Evolutionary conservation across 1,284 basidiomycete species (phyloP), one percentile per base, ranked within the genome.

Genomic region (Melampsora americana): DNA sequence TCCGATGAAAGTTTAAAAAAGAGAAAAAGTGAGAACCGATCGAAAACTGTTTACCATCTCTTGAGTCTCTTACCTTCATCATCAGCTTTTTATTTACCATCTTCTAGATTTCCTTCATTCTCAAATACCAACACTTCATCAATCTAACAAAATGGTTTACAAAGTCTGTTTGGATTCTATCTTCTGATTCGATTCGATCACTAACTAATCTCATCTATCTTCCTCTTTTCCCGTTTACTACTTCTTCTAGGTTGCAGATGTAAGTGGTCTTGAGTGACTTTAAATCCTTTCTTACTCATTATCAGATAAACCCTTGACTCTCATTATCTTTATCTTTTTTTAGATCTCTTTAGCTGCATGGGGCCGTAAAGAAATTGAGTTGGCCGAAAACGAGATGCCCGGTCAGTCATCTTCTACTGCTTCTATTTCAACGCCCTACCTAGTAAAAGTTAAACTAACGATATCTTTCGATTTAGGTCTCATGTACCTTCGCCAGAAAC

Each of bases 311-410:
- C n/a, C 12, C n/a, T 23, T 56, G 6, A 53, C 9, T 50, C 56
- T 68, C 9, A 64, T 61, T 28, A 28, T 44, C 23, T 42, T 35
- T 44, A n/a, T 39, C 18, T 11, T 56, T 35, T 35, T 23, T 26
- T 66, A 75, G 73, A 66, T 75, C 44, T 75, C 73, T 28, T 65
- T 75, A 26, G 73, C 73, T 83, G 92, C 93, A 79, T 95, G 93
- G 84, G 92, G 93, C 85, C 93, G 95, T 86, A 96, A 97, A 87
- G 95, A 97, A 87, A 92, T 98, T 82, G 90, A 95, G 87, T 93
- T 98, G 85, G 94, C 95, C 80, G 94, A 97, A 35, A 75, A 75
- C 62, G 73, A 75, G 50, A 75, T 75, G 73, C 73, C 73, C 30
- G 73, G 73, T 75, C 26, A 62, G 39, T 32, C n/a, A 1, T n/a